phyloP scores from a whole-genome alignment of 73 alveolate species.

The Stentor roeselii region DNA sequence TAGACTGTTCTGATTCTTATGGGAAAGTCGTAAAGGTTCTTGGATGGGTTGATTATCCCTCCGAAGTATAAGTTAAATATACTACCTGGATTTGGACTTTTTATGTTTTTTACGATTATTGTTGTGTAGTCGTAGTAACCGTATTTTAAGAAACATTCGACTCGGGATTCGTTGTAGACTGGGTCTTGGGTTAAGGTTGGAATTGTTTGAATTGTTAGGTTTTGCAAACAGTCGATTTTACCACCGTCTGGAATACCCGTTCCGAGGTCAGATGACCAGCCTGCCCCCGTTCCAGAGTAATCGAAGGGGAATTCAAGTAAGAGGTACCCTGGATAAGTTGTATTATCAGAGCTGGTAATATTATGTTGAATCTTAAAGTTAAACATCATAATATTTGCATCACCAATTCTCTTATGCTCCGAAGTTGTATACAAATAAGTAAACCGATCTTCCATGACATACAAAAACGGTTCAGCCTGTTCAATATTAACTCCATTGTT shows the following conservation, averaged over 20 bases:
- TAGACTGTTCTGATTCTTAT: not conserved
- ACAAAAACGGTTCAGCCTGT: conserved; percentile 18
- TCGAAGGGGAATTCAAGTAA: conserved; percentile 12
- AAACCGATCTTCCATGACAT: not conserved
- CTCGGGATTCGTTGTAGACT: not conserved
- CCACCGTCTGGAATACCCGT: conserved; percentile 16
- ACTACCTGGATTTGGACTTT: not conserved
- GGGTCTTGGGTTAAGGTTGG: not conserved
- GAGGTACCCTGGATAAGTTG: not conserved
- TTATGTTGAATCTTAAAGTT: not conserved
- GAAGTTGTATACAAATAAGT: conserved; percentile 18
- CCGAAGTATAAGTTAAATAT: conserved; percentile 1
- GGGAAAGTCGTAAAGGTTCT: not conserved
- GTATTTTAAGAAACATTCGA: not conserved
- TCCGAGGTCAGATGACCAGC: conserved; percentile 16
- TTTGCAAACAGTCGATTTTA: conserved; percentile 9
- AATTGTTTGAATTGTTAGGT: not conserved
- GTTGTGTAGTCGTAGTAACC: not conserved
- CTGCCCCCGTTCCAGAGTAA: not conserved
- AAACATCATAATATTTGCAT: not conserved
- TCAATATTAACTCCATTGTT: not conserved
- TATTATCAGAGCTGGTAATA: not conserved
- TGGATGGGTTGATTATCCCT: not conserved
- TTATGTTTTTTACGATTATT: not conserved
- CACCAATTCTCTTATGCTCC: not conserved